These are phyloP conservation scores for Babjeviella inositovora DNA, from an alignment of 805 yeast species.

Conservation along the genomic window DNA sequence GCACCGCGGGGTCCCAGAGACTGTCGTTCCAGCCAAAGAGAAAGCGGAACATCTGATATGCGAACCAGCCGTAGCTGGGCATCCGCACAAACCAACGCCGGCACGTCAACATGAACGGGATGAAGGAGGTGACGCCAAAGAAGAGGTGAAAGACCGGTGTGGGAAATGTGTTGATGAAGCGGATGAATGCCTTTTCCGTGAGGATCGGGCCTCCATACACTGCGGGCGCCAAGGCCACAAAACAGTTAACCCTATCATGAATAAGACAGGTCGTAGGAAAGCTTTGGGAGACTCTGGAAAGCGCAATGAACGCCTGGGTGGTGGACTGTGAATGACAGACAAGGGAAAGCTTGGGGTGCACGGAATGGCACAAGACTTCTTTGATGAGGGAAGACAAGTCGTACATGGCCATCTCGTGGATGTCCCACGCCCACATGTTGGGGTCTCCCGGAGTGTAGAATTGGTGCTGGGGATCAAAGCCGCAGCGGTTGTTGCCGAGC, in stretches of 20 bases:
- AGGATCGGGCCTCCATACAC: conserved; percentile 73
- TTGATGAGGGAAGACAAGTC: conserved; percentile 68
- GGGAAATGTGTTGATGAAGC: conserved; percentile 39
- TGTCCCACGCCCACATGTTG: conserved; percentile 87
- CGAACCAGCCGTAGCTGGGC: conserved; percentile 35
- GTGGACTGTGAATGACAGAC: conserved; percentile 92
- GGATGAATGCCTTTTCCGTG: conserved; percentile 42
- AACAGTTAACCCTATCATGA: conserved; percentile 42
- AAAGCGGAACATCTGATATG: conserved; percentile 76
- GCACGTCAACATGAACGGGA: conserved; percentile 56
- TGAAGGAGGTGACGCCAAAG: conserved; percentile 68
- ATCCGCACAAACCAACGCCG: conserved; percentile 29
- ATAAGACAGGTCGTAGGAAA: conserved; percentile 19
- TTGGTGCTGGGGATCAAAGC: conserved; percentile 59
- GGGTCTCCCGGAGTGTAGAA: conserved; percentile 21
- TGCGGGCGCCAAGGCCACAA: conserved; percentile 81
- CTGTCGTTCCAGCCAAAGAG: conserved; percentile 77
- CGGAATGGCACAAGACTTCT: conserved; percentile 26
- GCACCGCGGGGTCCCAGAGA: conserved; percentile 53
- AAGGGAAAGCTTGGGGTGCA: conserved; percentile 32
- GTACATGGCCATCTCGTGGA: conserved; percentile 62
- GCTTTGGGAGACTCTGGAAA: conserved; percentile 33
- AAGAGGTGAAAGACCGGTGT: conserved; percentile 24
- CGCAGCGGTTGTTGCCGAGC: conserved; percentile 86
- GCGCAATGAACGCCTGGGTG: conserved; percentile 61